Conservation (phyloP, 225 moss, liverwort and hornwort genomes). For the Bryum argenteum region DNA sequence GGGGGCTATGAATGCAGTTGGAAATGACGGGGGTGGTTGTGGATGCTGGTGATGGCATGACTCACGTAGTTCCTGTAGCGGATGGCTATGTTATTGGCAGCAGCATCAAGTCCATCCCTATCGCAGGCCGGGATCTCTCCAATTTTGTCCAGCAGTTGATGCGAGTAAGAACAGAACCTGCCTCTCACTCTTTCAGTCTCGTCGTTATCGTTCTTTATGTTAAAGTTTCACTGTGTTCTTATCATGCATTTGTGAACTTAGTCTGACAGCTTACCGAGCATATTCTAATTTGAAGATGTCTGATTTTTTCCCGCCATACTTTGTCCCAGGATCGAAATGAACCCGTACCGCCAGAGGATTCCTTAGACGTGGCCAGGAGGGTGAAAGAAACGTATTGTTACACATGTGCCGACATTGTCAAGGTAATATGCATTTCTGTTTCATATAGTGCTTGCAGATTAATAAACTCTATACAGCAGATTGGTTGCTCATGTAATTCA, state of each 20-base stretch:
- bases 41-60: slow-evolving; percentile 97
- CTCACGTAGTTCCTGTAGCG: slow-evolving; percentile 90
- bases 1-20: slow-evolving; percentile 78
- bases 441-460: background rate
- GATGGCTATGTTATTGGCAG: slow-evolving; percentile 96
- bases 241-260: background rate
- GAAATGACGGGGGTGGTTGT: slow-evolving; percentile 99
- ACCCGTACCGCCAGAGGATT: slow-evolving; percentile 86
- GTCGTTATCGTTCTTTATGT: background rate
- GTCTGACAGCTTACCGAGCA: background rate
- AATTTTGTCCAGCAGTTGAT: slow-evolving; percentile 86
- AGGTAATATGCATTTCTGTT: slow-evolving; percentile 46
- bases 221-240: background rate
- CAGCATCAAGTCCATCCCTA: slow-evolving; percentile 90
- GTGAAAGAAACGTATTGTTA: slow-evolving; percentile 93
- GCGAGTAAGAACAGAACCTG: slow-evolving; percentile 56
- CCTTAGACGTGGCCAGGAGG: slow-evolving; percentile 78
- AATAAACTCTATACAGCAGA: background rate
- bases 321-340: slow-evolving; percentile 77
- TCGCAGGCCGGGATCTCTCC: slow-evolving; percentile 84
- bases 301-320: background rate
- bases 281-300: background rate
- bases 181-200: background rate
- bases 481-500: slow-evolving; percentile 1
- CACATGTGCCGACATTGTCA: slow-evolving; percentile 91